phyloP scores from a whole-genome alignment of 305 asterid species.

The Nicotiana rustica region DNA sequence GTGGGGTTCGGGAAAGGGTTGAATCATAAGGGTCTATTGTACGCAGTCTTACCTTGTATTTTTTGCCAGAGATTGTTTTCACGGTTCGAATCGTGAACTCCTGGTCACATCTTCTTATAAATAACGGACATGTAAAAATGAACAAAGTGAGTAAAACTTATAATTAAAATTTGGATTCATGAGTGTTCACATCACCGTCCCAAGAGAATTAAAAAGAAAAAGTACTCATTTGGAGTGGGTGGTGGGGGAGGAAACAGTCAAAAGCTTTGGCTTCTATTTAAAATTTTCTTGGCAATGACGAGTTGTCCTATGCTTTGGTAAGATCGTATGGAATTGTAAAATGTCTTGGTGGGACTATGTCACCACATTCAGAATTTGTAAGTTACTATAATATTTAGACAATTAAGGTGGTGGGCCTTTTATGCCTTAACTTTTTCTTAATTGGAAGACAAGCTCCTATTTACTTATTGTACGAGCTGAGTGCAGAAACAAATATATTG shows the following conservation, averaged over 20 bases:
- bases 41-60: too few relatives aligned
- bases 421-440: slow-evolving; percentile 20
- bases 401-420: slow-evolving; percentile 19
- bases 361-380: slow-evolving; percentile 24
- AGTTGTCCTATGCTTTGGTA: slow-evolving; percentile 30
- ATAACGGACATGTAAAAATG: too few relatives aligned
- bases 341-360: slow-evolving; percentile 27
- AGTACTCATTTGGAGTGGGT: neutral
- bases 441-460: slow-evolving; percentile 33
- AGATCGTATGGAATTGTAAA: slow-evolving; percentile 29
- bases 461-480: neutral
- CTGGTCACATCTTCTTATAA: too few relatives aligned
- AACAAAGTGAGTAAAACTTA: too few relatives aligned
- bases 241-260: slow-evolving; percentile 25
- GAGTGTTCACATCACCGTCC: too few relatives aligned
- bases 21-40: too few relatives aligned
- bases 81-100: too few relatives aligned
- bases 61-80: too few relatives aligned
- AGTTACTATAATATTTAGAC: slow-evolving; percentile 10
- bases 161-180: too few relatives aligned
- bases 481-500: neutral
- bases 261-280: neutral
- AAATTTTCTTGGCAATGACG: slow-evolving; percentile 13
- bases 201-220: neutral
- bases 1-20: too few relatives aligned